Evolutionary conservation across 352 stramenopile species (phyloP), one percentile per base, ranked within the genome.

Genomic region (Nothophytophthora sp.): DNA sequence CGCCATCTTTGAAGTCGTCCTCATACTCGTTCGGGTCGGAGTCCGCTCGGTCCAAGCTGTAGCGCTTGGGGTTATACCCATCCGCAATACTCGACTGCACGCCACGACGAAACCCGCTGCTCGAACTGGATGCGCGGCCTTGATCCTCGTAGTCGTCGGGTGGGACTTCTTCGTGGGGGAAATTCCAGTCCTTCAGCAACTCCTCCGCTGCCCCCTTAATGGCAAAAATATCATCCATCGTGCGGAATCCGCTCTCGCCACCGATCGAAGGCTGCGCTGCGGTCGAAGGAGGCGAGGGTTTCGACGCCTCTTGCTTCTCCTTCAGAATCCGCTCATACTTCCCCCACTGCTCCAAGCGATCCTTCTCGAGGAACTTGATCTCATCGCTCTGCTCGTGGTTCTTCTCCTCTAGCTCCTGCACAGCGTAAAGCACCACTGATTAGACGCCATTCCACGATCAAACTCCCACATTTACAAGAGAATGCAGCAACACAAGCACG

Each of bases 301-400:
- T 53, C 20, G 30, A 48, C 23, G 30, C 15, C 29, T 72, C 66
- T 51, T 81, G 63, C 4, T 63, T 68, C 29, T 86, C 68, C 38
- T 87, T 81, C 22, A 83, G 7, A 22, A 81, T 39, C 3, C 62
- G 42, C 36, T 89, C 77, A 39, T 88, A 80, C 30, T 84, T 87
- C 23, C 72, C 73, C 82, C 82, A 93, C 43, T 92, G 80, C 20
- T 85, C 70, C 23, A 94, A 56, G 1, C 83, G 73, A 41, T 90
- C 77, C 47, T 69, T 81, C 54, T 94, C 80, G 3, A 95, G 30
- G 20, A 92, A 93, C 44, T 79, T 88, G 53, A 94, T 68, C 54
- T 95, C 77, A 46, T 92, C 73, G 5, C 57, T 61, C 13, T 90
- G 43, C 37, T 92, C 83, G 13, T 63, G 76, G 35, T 90, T 92